Evolutionary conservation across 2,329 filamentous ascomycete species (phyloP), one percentile per base, ranked within the genome.

Genomic region (Pseudogymnoascus destructans): DNA sequence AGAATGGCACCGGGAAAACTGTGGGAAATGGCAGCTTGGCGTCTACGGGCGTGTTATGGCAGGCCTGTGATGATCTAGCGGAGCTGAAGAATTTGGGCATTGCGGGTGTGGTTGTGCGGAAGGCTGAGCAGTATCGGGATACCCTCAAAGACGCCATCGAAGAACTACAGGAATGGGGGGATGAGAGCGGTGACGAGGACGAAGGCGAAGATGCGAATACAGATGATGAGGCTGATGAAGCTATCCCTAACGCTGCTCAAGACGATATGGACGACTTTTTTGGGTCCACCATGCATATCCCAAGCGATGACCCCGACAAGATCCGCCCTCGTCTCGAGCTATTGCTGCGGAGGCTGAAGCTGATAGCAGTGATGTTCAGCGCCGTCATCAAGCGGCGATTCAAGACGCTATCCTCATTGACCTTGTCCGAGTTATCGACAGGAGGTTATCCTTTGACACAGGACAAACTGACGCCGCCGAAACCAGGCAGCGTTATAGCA

Each of bases 81-180:
- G 75, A 76, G 7, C 72, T 95, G 36, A 79, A 83, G 55, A 76
- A 75, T 5, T 72, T 82, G 21, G 90, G 89, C 0, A 78, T 95
- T 4, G 80, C 79, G 0, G 87, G 85, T 0, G 75, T 90, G 59
- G 77, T 92, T 52, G 77, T 86, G 0, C 76, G 79, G 63, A 90
- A 86, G 67, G 85, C 85, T 1, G 81, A 88, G 64, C 78, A 90
- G 68, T 88, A 85, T 71, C 76, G 82, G 38, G 87, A 87, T 59
- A 80, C 86, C 2, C 74, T 96, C 21, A 81, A 87, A 64, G 92
- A 96, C 73, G 86, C 89, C 0, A 80, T 95, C 64, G 81, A 87
- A 62, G 92, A 96, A 72, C 71, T 96, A 63, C 88, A 89, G 68
- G 89, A 92, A 65, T 96, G 91, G 89, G 82, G 85, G 17, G 86